These are phyloP conservation scores for Patellaria atrata DNA, from an alignment of 495 filamentous ascomycete genomes.

Conservation along the genomic window DNA sequence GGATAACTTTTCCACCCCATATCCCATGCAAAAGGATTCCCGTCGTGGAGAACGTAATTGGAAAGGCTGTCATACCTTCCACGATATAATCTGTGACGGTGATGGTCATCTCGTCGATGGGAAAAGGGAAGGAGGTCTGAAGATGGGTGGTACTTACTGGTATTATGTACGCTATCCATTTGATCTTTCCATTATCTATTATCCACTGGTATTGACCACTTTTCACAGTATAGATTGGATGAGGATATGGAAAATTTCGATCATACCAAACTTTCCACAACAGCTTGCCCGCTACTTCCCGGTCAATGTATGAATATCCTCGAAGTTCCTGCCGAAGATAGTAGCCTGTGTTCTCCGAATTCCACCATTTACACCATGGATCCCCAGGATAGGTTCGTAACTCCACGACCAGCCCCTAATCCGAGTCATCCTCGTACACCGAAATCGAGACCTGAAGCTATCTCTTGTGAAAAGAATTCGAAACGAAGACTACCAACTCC, in stretches of 20 bases:
- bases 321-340: slow-evolving; percentile 58
- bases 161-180: slow-evolving; percentile 85
- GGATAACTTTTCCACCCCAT: slow-evolving; percentile 73
- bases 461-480: slow-evolving; percentile 9
- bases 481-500: slow-evolving; percentile 4
- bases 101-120: slow-evolving; percentile 35
- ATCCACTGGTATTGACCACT: slow-evolving; percentile 3
- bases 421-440: slow-evolving; percentile 23
- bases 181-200: too few relatives aligned
- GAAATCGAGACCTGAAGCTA: too few relatives aligned
- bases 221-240: slow-evolving; percentile 59
- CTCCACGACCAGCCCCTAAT: slow-evolving; percentile 48
- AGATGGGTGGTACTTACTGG: slow-evolving; percentile 88
- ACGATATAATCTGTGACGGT: slow-evolving; percentile 73
- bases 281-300: slow-evolving; percentile 69
- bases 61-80: slow-evolving; percentile 72
- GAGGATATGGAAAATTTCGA: slow-evolving; percentile 61
- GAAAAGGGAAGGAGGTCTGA: slow-evolving; percentile 62
- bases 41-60: slow-evolving; percentile 58
- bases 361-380: slow-evolving; percentile 57
- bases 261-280: slow-evolving; percentile 52
- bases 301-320: slow-evolving; percentile 76
- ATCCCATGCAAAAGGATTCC: slow-evolving; percentile 64
- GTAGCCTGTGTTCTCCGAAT: slow-evolving; percentile 28
- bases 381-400: slow-evolving; percentile 58